A percentile compares a stretch with the other conserved stretches of the same genome.
Conservation (phyloP, 257 asterid genomes). For the Buddleja alternifolia region DNA sequence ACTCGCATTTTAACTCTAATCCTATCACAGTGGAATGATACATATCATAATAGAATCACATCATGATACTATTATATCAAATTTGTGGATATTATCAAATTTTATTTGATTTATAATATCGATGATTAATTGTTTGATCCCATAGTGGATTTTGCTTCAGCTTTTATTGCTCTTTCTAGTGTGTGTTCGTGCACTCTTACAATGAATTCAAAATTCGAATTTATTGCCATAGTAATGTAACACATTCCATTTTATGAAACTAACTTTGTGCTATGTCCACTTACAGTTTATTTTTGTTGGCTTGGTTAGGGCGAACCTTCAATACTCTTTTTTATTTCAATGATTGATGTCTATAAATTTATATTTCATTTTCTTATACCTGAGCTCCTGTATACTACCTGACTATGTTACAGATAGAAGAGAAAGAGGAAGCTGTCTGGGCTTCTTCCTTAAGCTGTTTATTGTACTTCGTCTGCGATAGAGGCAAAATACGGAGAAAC, state of each 20-base stretch:
- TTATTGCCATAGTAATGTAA: not conserved
- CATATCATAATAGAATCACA: too few relatives aligned
- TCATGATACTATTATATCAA: too few relatives aligned
- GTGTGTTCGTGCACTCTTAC: not conserved
- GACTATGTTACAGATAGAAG: slow-evolving; percentile 68
- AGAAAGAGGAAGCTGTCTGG: slow-evolving; percentile 93
- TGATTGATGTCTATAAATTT: slow-evolving; percentile 8
- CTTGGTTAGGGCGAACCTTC: slow-evolving; percentile 16
- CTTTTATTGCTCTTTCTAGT: not conserved
- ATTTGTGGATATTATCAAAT: too few relatives aligned
- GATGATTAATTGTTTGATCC: not conserved
- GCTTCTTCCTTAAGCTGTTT: slow-evolving; percentile 97
- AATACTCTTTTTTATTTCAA: not conserved
- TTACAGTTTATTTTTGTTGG: slow-evolving; percentile 5
- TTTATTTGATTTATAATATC: too few relatives aligned
- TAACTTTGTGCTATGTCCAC: slow-evolving; percentile 15
- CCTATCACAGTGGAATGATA: too few relatives aligned
- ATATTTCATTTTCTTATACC: slow-evolving; percentile 14
- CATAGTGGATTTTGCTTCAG: slow-evolving; percentile 4
- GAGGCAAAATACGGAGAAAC: slow-evolving; percentile 94
- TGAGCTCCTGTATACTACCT: slow-evolving; percentile 27
- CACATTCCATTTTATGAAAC: not conserved
- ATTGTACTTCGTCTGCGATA: slow-evolving; percentile 88
- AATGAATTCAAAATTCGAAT: not conserved
- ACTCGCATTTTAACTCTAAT: too few relatives aligned